Conservation (phyloP, 768 basidiomycete genomes). For the Suillus alpinus region DNA sequence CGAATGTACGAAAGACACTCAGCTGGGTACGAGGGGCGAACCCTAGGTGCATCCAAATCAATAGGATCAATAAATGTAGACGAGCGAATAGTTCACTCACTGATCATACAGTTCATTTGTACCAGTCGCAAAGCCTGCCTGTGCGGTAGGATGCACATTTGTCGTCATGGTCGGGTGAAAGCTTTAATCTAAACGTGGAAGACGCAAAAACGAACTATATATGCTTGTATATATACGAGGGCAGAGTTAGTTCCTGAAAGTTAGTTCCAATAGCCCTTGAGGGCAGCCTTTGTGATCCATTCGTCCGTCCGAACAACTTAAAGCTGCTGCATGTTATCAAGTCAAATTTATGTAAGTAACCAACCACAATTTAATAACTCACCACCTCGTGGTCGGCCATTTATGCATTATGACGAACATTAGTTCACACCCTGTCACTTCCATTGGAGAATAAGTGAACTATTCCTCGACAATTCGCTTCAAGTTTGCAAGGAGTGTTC, state of each 20-base stretch:
- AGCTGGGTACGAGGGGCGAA: conserved; percentile 55
- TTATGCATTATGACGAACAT: background rate
- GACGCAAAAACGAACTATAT: background rate
- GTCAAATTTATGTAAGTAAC: background rate
- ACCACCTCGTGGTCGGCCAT: background rate
- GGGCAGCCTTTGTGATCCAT: background rate
- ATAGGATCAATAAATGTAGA: background rate
- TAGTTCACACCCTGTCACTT: background rate
- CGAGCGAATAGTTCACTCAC: conserved; percentile 30
- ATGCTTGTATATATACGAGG: background rate
- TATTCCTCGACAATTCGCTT: background rate
- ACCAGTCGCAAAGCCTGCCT: conserved; percentile 69
- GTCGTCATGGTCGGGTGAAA: conserved; percentile 23
- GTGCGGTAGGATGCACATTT: conserved; percentile 55
- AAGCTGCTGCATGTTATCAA: background rate
- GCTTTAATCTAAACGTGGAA: background rate
- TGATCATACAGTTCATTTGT: conserved; percentile 83
- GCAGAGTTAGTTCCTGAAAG: background rate
- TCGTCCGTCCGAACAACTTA: background rate
- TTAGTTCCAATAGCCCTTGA: background rate
- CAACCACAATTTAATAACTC: background rate
- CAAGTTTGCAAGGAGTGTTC: background rate
- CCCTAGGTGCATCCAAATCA: conserved; percentile 37
- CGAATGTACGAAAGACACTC: background rate
- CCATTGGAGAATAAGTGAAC: background rate